Base-by-base conservation (phyloP, 2,329 filamentous ascomycete genomes). In the Coleophoma eucalyptorum region DNA sequence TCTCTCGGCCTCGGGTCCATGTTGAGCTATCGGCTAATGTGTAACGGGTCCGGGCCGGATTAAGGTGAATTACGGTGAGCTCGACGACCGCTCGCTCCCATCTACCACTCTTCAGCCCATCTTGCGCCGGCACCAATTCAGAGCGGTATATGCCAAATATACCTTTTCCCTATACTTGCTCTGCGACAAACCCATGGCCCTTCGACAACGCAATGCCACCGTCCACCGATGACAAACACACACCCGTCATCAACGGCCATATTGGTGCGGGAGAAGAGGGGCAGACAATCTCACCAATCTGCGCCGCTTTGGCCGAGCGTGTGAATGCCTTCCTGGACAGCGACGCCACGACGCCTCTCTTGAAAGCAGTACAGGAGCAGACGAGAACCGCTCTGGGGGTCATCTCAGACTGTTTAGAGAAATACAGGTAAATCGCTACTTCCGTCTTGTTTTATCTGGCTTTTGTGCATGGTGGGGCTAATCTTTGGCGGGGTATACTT, bases 321-420 rank as follows among this genome's bases (percentile, higher is more conserved):
- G 52, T 67, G 31, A 58, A 63, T 54, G 51, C 51, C 5, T 67
- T 68, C 49, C 53, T 68, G 20, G 56, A 59, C 19, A 50, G 51
- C 33, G 56, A 66, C 43, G 50, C 54, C 0, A 46, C 55, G 20
- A 59, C 57, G 7, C 50, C 55, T 18, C 32, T 65, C 15, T 50
- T 68, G 51, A 58, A 49, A 50, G 46, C 48, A 13, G 62, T 91
- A 26, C 92, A 97, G 71, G 70, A 73, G 51, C 91, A 94, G 73
- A 87, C 89, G 43, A 80, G 83, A 54, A 74, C 81, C 48, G 86
- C 90, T 20, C 76, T 96, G 62, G 77, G 71, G 19, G 84, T 96
- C 19, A 83, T 97, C 51, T 79, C 83, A 54, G 80, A 90, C 61
- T 89, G 92, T 13, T 74, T 97, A 63, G 70, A 81, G 55, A 79